Evolutionary conservation across 306 rosid genomes (phyloP), one percentile per base, ranked within the genome.

Genomic region (Fagus crenata): DNA sequence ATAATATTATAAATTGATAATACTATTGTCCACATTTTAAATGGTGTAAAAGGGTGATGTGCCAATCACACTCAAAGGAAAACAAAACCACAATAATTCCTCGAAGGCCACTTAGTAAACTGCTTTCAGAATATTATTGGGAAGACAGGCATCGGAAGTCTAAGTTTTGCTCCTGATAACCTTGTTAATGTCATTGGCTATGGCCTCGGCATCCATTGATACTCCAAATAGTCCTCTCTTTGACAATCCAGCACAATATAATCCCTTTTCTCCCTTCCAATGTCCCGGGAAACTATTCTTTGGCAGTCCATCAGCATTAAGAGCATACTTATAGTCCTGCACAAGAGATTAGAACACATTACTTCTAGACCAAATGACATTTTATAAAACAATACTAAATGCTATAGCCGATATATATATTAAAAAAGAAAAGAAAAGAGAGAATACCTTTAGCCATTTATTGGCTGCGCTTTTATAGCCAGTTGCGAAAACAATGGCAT

Each of bases 401-500:
- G 14, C 7, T 36, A 42, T 22, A 4, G 1, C 43, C 6, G 11
- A 43, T 56, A n/a, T 6, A 9, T 8, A 63, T 75, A 22, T 14
- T 46, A n/a, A 3, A 28, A 3, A 5, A 31, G 13, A 42, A 61
- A n/a, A 17, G 33, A 6, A 7, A 18, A 6, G 7, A 4, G 33
- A 35, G n/a, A 31, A 13, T 72, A 88, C 94, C 94, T 88, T 87
- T 0, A 92, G 85, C 94, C 94, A 92, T 0, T 49, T 74, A 55
- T 80, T 69, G 3, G 89, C 91, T 3, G 11, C 35, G 37, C 91
- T 87, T 82, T 17, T 87, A 37, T 86, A 92, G 36, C 97, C 92
- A 7, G 97, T 90, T 2, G 91, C 90, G 49, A 92, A 89, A 3
- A 90, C 78, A 11, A 93, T 89, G 1, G 41, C 93, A 59, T 93